Evolutionary conservation across 2,329 filamentous ascomycete species (phyloP).

Genomic region (Didymosphaeria variabile): DNA sequence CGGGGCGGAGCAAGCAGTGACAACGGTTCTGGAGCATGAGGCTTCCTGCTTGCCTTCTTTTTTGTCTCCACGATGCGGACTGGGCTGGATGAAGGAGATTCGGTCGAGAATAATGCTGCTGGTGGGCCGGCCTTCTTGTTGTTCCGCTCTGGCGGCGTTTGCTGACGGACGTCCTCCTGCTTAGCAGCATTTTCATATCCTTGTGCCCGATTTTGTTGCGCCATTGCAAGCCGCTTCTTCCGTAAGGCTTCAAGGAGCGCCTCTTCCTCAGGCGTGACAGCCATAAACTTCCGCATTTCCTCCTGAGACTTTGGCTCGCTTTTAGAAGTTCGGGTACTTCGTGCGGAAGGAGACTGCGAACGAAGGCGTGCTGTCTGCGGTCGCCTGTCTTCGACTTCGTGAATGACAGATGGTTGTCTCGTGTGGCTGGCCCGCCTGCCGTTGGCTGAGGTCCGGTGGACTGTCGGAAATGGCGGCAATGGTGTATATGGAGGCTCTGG

Average conservation of each 20-base stretch:
- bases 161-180: conserved; percentile 34
- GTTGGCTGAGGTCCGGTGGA: conserved; percentile 28
- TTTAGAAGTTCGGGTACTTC: conserved; percentile 41
- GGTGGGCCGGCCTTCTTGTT: conserved; percentile 28
- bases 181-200: conserved; percentile 49
- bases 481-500: conserved; percentile 45
- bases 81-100: conserved; percentile 33
- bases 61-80: conserved; percentile 30
- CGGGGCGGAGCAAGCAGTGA: conserved; percentile 33
- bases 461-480: conserved; percentile 33
- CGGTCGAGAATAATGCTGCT: conserved; percentile 37
- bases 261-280: conserved; percentile 61
- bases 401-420: conserved; percentile 50
- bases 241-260: conserved; percentile 60
- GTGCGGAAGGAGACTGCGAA: conserved; percentile 36
- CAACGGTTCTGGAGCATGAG: conserved; percentile 28
- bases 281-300: conserved; percentile 52
- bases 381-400: conserved; percentile 47
- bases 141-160: conserved; percentile 24
- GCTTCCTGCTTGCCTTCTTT: conserved; percentile 27
- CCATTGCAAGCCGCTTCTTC: conserved; percentile 58
- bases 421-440: conserved; percentile 41
- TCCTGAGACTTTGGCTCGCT: conserved; percentile 43
- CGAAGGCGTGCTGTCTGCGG: conserved; percentile 37
- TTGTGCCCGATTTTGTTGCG: conserved; percentile 51